These are phyloP conservation scores for Aegilops sharonensis DNA, from an alignment of 176 grass and related monocot genomes.

Conservation along the genomic window DNA sequence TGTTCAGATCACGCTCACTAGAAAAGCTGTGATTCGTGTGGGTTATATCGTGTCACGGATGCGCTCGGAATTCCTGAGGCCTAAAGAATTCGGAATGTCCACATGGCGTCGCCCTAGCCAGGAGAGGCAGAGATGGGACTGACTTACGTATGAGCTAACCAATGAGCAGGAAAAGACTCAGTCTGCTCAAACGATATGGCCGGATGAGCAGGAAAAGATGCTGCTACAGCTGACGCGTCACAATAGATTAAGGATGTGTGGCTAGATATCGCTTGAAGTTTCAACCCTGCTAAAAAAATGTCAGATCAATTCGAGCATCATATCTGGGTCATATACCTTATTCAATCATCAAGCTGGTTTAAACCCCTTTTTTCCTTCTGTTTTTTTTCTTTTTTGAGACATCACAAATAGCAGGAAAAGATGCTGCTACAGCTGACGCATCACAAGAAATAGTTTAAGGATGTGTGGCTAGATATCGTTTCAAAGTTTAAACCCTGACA, in stretches of 20 bases:
- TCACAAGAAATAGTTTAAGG: too few relatives aligned
- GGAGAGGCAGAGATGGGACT: conserved; percentile 1
- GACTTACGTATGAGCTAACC: background rate
- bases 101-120: conserved; percentile 5
- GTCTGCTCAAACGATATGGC: too few relatives aligned
- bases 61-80: background rate
- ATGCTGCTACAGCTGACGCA: too few relatives aligned
- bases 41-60: conserved; percentile 10
- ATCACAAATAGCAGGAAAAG: too few relatives aligned
- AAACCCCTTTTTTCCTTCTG: too few relatives aligned
- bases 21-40: background rate
- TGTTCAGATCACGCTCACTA: background rate
- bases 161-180: conserved; percentile 26
- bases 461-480: too few relatives aligned
- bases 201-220: conserved; percentile 28
- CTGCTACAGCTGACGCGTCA: background rate
- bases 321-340: too few relatives aligned
- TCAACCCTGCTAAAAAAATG: background rate
- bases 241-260: background rate
- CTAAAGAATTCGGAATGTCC: conserved; percentile 2
- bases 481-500: background rate
- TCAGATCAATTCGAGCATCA: background rate
- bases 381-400: too few relatives aligned
- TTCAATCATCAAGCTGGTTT: background rate
- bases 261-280: background rate